Conservation (phyloP, 2,329 filamentous ascomycete species). For the Penicillium sclerotiorum region DNA sequence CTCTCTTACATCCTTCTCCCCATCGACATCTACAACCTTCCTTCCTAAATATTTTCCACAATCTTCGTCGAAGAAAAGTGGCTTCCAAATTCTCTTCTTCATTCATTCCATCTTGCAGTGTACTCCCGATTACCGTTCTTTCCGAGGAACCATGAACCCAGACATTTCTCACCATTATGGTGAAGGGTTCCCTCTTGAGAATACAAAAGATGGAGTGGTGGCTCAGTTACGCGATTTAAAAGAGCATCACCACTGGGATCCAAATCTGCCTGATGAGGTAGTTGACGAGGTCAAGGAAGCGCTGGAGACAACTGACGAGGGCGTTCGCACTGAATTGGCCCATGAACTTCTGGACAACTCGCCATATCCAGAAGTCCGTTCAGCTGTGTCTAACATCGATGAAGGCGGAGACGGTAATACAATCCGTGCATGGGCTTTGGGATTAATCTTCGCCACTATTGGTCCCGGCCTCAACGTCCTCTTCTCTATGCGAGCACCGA, state of each 20-base stretch:
- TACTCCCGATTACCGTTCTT: too few species aligned
- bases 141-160: too few species aligned
- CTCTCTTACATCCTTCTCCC: too few species aligned
- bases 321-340: constrained; percentile 60
- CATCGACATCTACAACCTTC: too few species aligned
- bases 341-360: constrained; percentile 66
- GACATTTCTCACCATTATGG: too few species aligned
- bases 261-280: constrained; percentile 66
- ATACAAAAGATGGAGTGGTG: constrained; percentile 27
- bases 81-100: too few species aligned
- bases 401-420: constrained; percentile 67
- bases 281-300: constrained; percentile 63
- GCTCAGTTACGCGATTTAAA: constrained; percentile 58
- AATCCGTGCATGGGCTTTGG: constrained; percentile 66
- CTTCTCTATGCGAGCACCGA: constrained; percentile 60
- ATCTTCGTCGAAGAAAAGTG: too few species aligned
- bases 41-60: too few species aligned
- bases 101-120: too few species aligned
- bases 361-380: constrained; percentile 68
- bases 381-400: constrained; percentile 66
- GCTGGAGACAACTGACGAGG: constrained; percentile 57
- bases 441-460: constrained; percentile 62
- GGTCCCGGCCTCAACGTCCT: constrained; percentile 65
- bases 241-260: constrained; percentile 64
- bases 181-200: constrained; percentile 22